phyloP scores from a whole-genome alignment of 2,329 filamentous ascomycete species.

The Elsinoe perseae region DNA sequence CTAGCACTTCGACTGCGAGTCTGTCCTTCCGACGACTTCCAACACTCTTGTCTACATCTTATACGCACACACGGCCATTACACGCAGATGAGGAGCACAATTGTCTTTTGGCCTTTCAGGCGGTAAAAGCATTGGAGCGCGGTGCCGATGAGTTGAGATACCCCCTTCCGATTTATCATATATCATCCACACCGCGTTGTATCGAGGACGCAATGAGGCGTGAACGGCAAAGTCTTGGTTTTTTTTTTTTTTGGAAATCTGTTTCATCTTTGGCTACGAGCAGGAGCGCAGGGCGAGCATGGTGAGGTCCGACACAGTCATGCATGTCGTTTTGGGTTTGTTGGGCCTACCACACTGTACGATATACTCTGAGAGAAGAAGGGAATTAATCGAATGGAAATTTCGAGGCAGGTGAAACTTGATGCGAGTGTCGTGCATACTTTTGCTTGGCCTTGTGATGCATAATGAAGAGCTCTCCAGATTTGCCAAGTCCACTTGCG shows the following conservation, averaged over 20 bases:
- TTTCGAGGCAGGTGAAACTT: background rate
- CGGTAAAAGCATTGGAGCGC: conserved; percentile 6
- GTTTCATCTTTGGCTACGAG: conserved; percentile 13
- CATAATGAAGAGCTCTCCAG: background rate
- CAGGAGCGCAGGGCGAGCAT: background rate
- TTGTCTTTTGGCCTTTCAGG: background rate
- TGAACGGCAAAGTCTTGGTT: conserved; percentile 7
- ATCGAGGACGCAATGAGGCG: conserved; percentile 3
- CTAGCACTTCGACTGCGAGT: background rate
- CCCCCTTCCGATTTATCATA: conserved; percentile 9
- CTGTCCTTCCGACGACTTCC: background rate
- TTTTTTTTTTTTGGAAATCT: background rate
- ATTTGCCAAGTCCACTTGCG: background rate
- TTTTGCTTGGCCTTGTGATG: background rate
- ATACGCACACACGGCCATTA: background rate
- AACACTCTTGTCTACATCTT: background rate
- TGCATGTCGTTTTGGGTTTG: background rate
- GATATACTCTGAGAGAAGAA: background rate
- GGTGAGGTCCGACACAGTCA: background rate
- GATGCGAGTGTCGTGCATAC: background rate
- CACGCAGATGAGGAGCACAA: background rate
- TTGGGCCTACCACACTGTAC: background rate
- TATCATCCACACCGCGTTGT: conserved; percentile 11
- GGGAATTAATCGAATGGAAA: background rate
- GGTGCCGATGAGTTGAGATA: conserved; percentile 13